phyloP scores from a whole-genome alignment of 2,329 filamentous ascomycete species.

The Neurospora crassa region DNA sequence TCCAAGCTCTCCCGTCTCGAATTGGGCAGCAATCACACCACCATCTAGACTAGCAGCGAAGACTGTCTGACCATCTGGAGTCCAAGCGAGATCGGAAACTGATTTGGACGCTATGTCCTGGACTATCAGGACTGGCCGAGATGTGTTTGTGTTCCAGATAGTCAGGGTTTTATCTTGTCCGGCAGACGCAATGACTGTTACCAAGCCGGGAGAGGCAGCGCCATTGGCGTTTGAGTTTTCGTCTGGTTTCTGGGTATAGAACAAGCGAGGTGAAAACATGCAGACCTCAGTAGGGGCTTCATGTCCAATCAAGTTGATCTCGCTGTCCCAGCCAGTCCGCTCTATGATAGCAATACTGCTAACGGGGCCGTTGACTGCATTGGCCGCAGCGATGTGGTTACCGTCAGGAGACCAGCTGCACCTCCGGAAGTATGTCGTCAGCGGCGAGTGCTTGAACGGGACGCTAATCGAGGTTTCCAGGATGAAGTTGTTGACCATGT shows the following conservation, averaged over 20 bases:
- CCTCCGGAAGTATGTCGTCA: constrained; percentile 92
- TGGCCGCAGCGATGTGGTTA: constrained; percentile 91
- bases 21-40: constrained; percentile 70
- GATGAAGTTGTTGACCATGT: constrained; percentile 94
- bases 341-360: constrained; percentile 96
- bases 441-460: constrained; percentile 82
- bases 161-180: constrained; percentile 94
- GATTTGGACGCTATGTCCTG: constrained; percentile 86
- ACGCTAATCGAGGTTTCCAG: constrained; percentile 83
- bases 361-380: constrained; percentile 93
- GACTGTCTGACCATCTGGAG: constrained; percentile 78
- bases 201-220: constrained; percentile 40
- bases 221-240: constrained; percentile 41
- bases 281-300: constrained; percentile 96
- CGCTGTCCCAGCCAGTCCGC: constrained; percentile 83
- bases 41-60: constrained; percentile 86
- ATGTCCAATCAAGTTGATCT: constrained; percentile 95
- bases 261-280: constrained; percentile 89
- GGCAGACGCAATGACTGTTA: constrained; percentile 93
- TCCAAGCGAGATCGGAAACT: constrained; percentile 91
- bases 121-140: constrained; percentile 78
- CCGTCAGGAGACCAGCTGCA: constrained; percentile 98
- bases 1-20: constrained; percentile 79
- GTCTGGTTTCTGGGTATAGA: constrained; percentile 60
- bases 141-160: constrained; percentile 96